Conservation (phyloP, 768 basidiomycete genomes). For the Macrolepiota albuminosa region DNA sequence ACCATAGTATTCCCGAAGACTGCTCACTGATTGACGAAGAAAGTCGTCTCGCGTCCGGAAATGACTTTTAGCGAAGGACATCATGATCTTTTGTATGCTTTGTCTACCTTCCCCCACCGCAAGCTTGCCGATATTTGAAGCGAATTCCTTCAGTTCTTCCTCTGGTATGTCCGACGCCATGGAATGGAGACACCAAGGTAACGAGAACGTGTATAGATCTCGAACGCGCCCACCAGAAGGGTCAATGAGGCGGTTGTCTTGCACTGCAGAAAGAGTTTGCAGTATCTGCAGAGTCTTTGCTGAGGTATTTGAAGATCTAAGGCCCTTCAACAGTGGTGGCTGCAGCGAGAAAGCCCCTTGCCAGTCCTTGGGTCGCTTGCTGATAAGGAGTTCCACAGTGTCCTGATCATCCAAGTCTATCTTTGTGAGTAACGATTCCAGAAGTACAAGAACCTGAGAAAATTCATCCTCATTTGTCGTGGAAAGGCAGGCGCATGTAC, state of each 20-base stretch:
- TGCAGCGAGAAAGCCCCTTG: conserved; percentile 60
- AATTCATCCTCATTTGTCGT: conserved; percentile 85
- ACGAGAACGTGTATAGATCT: conserved; percentile 73
- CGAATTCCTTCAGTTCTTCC: conserved; percentile 60
- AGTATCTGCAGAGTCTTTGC: conserved; percentile 65
- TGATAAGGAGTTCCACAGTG: conserved; percentile 65
- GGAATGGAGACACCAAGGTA: conserved; percentile 88
- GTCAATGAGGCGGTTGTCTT: conserved; percentile 67
- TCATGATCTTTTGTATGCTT: conserved; percentile 87
- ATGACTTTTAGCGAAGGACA: conserved; percentile 78
- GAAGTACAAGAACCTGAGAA: conserved; percentile 54
- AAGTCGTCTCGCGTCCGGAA: conserved; percentile 95
- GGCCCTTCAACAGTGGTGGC: conserved; percentile 63
- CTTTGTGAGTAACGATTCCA: conserved; percentile 60
- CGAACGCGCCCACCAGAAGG: conserved; percentile 64
- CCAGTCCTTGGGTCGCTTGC: conserved; percentile 72
- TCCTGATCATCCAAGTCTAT: conserved; percentile 67
- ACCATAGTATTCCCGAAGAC: conserved; percentile 82
- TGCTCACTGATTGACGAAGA: conserved; percentile 80
- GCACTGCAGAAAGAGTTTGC: conserved; percentile 52
- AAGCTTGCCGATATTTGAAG: conserved; percentile 64
- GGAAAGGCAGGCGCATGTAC: conserved; percentile 70
- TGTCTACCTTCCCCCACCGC: conserved; percentile 68
- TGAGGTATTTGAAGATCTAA: conserved; percentile 74
- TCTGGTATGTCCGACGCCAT: conserved; percentile 64